These are phyloP conservation scores for Aureobasidium melanogenum DNA, from an alignment of 2,329 filamentous ascomycete genomes.

Conservation along the genomic window DNA sequence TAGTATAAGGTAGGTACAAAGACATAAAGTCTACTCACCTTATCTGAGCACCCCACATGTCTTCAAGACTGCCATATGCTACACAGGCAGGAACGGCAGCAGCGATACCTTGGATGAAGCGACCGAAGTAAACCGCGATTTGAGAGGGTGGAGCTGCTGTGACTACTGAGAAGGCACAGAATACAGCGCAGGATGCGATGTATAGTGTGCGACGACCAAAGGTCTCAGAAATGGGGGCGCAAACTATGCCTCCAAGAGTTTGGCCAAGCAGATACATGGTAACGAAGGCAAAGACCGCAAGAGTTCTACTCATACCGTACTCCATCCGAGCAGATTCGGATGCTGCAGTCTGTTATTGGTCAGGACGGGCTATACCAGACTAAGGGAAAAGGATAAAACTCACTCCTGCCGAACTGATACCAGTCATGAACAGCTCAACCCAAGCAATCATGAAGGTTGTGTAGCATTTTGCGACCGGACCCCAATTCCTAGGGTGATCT, in stretches of 20 bases:
- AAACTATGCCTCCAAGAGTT: conserved; percentile 28
- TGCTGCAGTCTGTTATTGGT: conserved; percentile 14
- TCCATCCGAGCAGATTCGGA: conserved; percentile 14
- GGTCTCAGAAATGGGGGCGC: conserved; percentile 30
- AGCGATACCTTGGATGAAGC: conserved; percentile 35
- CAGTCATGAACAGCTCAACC: conserved; percentile 18
- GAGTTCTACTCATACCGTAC: conserved; percentile 14
- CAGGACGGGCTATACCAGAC: neutral
- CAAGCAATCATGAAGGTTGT: conserved; percentile 14
- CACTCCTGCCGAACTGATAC: conserved; percentile 17
- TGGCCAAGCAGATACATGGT: conserved; percentile 28
- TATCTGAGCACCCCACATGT: conserved; percentile 37
- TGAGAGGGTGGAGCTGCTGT: conserved; percentile 30
- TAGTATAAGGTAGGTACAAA: neutral
- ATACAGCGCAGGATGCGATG: conserved; percentile 23
- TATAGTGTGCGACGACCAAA: conserved; percentile 29
- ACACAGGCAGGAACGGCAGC: conserved; percentile 40
- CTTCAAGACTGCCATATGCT: conserved; percentile 40
- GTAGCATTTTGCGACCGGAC: conserved; percentile 13
- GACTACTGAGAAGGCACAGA: conserved; percentile 27
- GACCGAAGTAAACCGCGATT: conserved; percentile 30
- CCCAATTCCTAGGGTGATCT: conserved; percentile 17
- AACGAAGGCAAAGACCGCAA: conserved; percentile 17
- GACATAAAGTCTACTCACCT: neutral
- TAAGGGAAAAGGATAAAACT: neutral